A percentile compares a stretch with the other conserved stretches of the same genome.
These are phyloP conservation scores for Parafenestella ontariensis DNA, from an alignment of 2,329 filamentous ascomycete genomes.

Conservation along the genomic window DNA sequence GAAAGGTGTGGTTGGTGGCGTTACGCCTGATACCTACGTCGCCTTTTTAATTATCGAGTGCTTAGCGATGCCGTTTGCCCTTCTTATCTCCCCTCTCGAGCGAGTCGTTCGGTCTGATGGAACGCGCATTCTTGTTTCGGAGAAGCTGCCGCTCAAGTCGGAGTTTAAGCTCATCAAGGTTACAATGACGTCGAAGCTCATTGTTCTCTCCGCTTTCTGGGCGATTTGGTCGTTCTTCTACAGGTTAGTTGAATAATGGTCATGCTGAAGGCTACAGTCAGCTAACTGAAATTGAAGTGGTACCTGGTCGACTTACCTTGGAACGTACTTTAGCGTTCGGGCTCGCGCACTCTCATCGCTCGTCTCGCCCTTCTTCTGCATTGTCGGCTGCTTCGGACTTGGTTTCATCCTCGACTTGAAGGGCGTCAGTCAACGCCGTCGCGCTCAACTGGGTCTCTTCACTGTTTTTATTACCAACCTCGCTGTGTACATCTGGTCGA, in stretches of 20 bases:
- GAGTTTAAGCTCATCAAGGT: conserved; percentile 51
- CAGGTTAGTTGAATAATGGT: conserved; percentile 13
- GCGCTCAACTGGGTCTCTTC: conserved; percentile 56
- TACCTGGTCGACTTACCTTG: conserved; percentile 56
- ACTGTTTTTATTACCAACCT: conserved; percentile 56
- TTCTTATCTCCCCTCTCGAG: conserved; percentile 57
- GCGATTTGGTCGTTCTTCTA: conserved; percentile 59
- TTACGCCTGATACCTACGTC: conserved; percentile 56
- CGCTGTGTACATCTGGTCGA: conserved; percentile 60
- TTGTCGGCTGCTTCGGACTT: conserved; percentile 58
- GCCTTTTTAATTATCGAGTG: conserved; percentile 58
- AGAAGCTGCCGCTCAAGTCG: conserved; percentile 50
- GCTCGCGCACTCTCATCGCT: conserved; percentile 55
- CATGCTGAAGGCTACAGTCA: neutral
- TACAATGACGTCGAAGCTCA: conserved; percentile 49
- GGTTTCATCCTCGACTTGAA: conserved; percentile 70
- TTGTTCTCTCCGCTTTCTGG: conserved; percentile 52
- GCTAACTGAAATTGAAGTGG: conserved; percentile 38
- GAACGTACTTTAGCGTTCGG: conserved; percentile 55
- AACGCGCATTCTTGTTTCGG: conserved; percentile 52
- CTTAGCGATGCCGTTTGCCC: conserved; percentile 55
- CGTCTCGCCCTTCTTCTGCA: conserved; percentile 59
- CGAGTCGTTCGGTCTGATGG: conserved; percentile 56
- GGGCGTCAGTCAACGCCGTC: conserved; percentile 63
- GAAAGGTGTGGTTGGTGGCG: conserved; percentile 43